Percentiles rank a stretch among this genome's conserved stretches.
phyloP scores from a whole-genome alignment of 441 rosid genomes.

The Adansonia rubrostipa region DNA sequence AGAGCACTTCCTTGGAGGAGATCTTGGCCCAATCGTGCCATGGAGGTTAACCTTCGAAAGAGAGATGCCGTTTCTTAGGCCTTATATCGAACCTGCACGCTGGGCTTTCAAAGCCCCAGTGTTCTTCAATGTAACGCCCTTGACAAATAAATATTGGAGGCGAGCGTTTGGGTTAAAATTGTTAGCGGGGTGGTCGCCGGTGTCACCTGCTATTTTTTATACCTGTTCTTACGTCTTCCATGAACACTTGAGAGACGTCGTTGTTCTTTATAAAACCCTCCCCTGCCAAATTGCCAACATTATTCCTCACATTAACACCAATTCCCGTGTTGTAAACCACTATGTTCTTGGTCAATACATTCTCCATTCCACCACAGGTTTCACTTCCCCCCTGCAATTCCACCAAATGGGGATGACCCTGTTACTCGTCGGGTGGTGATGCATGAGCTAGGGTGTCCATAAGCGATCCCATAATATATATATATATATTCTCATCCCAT shows the following conservation, averaged over 20 bases:
- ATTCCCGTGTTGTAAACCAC: constrained; percentile 64
- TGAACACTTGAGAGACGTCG: constrained; percentile 47
- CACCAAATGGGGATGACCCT: constrained; percentile 84
- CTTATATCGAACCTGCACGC: constrained; percentile 70
- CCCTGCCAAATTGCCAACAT: constrained; percentile 57
- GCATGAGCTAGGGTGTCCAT: constrained; percentile 72
- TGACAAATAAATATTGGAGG: constrained; percentile 50
- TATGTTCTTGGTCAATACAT: constrained; percentile 74
- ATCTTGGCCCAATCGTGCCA: constrained; percentile 45
- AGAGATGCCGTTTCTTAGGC: constrained; percentile 66
- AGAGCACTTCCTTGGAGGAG: constrained; percentile 75
- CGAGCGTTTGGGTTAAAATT: constrained; percentile 69
- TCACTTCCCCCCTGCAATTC: constrained; percentile 90
- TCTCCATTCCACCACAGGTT: constrained; percentile 83
- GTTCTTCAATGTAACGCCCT: constrained; percentile 54
- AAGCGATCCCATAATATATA: constrained; percentile 63
- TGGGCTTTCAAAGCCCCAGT: constrained; percentile 71
- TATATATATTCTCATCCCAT: constrained; percentile 62
- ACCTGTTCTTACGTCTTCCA: constrained; percentile 66
- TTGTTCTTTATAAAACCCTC: constrained; percentile 73
- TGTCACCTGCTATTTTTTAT: constrained; percentile 71
- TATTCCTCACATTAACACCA: constrained; percentile 80
- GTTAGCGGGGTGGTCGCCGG: constrained; percentile 89
- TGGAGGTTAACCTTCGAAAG: constrained; percentile 73
- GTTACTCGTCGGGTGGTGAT: constrained; percentile 83